Conservation (phyloP, 1,139 yeast species). For the Debaryomyces psychrophilus region DNA sequence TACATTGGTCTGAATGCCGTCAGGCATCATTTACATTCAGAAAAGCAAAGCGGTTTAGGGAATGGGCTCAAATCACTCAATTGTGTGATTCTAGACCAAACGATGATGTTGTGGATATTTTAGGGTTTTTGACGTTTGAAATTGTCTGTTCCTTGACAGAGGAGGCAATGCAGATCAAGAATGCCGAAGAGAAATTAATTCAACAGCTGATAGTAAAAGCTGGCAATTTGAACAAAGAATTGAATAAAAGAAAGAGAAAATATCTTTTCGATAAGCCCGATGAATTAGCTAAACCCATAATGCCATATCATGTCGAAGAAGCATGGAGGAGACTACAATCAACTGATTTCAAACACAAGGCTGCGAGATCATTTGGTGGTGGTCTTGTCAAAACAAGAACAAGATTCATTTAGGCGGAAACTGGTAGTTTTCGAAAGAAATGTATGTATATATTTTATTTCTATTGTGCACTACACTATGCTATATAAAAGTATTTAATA, state of each 20-base stretch:
- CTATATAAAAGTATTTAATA: conserved; percentile 16
- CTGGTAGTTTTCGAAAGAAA: background rate
- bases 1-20: conserved; percentile 98
- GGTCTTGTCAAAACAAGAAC: conserved; percentile 56
- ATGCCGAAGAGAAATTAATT: conserved; percentile 57
- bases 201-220: conserved; percentile 32
- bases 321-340: conserved; percentile 87
- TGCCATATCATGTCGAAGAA: conserved; percentile 84
- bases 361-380: conserved; percentile 76
- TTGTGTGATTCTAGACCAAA: conserved; percentile 89
- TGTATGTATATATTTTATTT: conserved; percentile 1
- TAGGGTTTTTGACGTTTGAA: conserved; percentile 94
- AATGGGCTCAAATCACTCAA: conserved; percentile 90
- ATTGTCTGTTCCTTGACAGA: conserved; percentile 94
- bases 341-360: conserved; percentile 60
- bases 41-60: conserved; percentile 88
- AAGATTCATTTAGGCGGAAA: conserved; percentile 33
- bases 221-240: conserved; percentile 25
- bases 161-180: conserved; percentile 82
- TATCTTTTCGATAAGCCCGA: conserved; percentile 91
- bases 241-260: conserved; percentile 47
- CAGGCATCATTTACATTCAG: conserved; percentile 96
- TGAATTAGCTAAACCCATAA: conserved; percentile 78
- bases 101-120: conserved; percentile 94
- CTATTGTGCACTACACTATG: conserved; percentile 6